Conservation (phyloP, 768 basidiomycete species). For the Candolleomyces aberdarensis region DNA sequence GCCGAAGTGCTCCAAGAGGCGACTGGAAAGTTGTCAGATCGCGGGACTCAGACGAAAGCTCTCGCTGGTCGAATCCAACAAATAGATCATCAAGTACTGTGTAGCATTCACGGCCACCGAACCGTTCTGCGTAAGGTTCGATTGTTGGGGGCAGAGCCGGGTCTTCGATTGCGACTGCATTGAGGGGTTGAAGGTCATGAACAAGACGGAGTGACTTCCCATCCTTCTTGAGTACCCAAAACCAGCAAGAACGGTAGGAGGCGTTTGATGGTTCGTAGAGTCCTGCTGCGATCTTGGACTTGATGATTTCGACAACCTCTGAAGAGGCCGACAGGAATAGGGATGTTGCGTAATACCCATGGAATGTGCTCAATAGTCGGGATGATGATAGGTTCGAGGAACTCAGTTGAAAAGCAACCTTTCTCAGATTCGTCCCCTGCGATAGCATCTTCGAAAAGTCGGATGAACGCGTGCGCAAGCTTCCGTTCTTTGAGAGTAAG, state of each 20-base stretch:
- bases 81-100: constrained; percentile 22
- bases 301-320: constrained; percentile 29
- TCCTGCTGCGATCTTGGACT: constrained; percentile 33
- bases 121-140: constrained; percentile 29
- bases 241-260: constrained; percentile 39
- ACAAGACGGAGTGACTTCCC: constrained; percentile 29
- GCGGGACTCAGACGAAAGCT: too few relatives aligned
- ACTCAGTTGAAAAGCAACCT: constrained; percentile 29
- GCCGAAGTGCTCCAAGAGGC: too few relatives aligned
- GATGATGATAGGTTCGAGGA: constrained; percentile 30
- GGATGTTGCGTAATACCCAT: constrained; percentile 25
- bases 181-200: constrained; percentile 35
- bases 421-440: constrained; percentile 36
- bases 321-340: constrained; percentile 28
- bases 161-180: constrained; percentile 33
- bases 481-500: constrained; percentile 33
- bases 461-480: constrained; percentile 31
- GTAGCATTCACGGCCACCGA: constrained; percentile 27
- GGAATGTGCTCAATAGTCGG: constrained; percentile 31
- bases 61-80: constrained; percentile 23
- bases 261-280: constrained; percentile 38
- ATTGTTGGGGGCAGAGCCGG: constrained; percentile 29
- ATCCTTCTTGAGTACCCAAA: constrained; percentile 38
- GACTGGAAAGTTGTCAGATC: too few relatives aligned
- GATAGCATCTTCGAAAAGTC: constrained; percentile 26